These are phyloP conservation scores for Kazachstania kunashirensis DNA, from an alignment of 805 yeast genomes.

Conservation along the genomic window DNA sequence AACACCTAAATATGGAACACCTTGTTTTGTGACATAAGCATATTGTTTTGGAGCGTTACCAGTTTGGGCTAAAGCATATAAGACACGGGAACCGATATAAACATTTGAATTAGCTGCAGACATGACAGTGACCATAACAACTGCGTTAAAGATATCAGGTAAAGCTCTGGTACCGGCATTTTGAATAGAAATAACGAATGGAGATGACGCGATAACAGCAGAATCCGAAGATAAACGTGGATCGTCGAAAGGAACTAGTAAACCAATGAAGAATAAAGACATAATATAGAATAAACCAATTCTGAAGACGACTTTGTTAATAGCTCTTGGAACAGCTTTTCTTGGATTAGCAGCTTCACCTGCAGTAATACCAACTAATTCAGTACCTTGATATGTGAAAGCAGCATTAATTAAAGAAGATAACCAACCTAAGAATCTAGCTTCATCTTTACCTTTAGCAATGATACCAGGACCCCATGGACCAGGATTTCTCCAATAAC, in stretches of 20 bases:
- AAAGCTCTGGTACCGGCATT: conserved; percentile 58
- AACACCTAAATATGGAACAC: conserved; percentile 55
- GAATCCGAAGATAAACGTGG: conserved; percentile 31
- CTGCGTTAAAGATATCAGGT: conserved; percentile 65
- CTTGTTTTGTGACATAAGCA: conserved; percentile 42
- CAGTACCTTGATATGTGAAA: conserved; percentile 53
- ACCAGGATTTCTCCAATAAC: conserved; percentile 60
- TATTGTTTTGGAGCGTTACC: conserved; percentile 53
- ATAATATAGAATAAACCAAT: conserved; percentile 51
- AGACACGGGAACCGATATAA: conserved; percentile 61
- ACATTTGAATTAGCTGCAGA: conserved; percentile 75
- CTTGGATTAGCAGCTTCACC: conserved; percentile 58
- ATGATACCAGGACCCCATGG: conserved; percentile 54
- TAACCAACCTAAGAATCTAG: conserved; percentile 45
- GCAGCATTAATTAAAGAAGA: conserved; percentile 45
- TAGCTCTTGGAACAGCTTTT: conserved; percentile 60
- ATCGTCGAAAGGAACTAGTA: conserved; percentile 56
- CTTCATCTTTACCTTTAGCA: conserved; percentile 34
- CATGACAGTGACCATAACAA: conserved; percentile 52
- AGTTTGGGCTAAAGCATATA: conserved; percentile 52
- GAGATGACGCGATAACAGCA: conserved; percentile 45
- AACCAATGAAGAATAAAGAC: conserved; percentile 53
- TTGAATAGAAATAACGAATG: conserved; percentile 56
- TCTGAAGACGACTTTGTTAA: conserved; percentile 54
- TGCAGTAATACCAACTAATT: conserved; percentile 47